Base-by-base conservation (phyloP, 345 rosid genomes). In the Aegle marmelos region DNA sequence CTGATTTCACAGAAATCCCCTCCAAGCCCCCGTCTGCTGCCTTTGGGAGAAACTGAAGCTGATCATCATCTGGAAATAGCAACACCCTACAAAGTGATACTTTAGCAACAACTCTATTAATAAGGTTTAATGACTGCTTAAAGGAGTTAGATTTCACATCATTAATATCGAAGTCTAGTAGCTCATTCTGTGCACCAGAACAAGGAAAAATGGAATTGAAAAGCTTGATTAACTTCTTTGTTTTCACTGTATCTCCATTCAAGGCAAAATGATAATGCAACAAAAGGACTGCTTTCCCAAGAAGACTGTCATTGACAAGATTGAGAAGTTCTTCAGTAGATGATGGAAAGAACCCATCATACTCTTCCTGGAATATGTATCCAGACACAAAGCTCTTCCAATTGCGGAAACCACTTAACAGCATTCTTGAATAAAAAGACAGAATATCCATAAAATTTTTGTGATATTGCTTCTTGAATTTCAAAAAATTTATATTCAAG, bases 261-360 rank as follows among this genome's bases (percentile, higher is more conserved):
- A 87, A 85, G 79, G 82, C 68, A 78, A 90, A 87, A 82, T 92
- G 92, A 70, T 72, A 81, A 65, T 74, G 86, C 77, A 96, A 84
- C 97, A 94, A 85, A 50, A 67, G 78, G 76, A 92, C 77, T 56
- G 97, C 89, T 85, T 89, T 90, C 65, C 93, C 93, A 78, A 94
- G 93, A 82, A 86, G 85, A 84, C 95, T 93, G 65, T 77, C 84
- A 79, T 89, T 80, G 75, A 87, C 85, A 79, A 87, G 85, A 78
- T 76, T 72, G 71, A 88, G 80, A 77, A 94, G 82, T 48, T 89
- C 91, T 71, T 86, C 92, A 56, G 71, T 63, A 27, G 93, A 85
- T 25, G 87, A 85, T 58, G 89, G 81, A 56, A 84, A 73, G 72
- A 82, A 70, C 57, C 83, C 83, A n/a, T 81, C 90, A 83, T 74